phyloP scores from a whole-genome alignment of 2,329 filamentous ascomycete species.

The Ophiocordyceps sinensis region DNA sequence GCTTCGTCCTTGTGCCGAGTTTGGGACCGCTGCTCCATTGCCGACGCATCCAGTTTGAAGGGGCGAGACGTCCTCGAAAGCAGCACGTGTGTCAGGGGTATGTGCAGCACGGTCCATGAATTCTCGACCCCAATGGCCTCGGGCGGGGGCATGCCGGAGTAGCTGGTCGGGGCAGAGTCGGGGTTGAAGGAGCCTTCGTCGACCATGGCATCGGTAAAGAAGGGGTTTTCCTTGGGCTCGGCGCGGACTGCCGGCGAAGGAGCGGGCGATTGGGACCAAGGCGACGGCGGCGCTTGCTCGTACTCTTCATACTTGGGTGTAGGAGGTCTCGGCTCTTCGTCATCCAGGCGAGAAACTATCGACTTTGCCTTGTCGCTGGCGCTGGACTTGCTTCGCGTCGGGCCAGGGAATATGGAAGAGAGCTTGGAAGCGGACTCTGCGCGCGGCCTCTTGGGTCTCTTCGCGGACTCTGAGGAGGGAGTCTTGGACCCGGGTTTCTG shows the following conservation, averaged over 20 bases:
- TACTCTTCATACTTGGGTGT: conserved; percentile 73
- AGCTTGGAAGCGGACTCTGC: conserved; percentile 34
- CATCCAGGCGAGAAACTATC: conserved; percentile 20
- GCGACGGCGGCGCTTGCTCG: conserved; percentile 80
- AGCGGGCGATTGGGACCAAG: conserved; percentile 91
- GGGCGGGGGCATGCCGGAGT: conserved; percentile 56
- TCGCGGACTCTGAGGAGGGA: conserved; percentile 19
- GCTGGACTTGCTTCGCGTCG: conserved; percentile 16
- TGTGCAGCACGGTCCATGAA: conserved; percentile 82
- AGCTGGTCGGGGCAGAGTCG: conserved; percentile 57
- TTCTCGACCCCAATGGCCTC: conserved; percentile 86
- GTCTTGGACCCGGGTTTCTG: conserved; percentile 18
- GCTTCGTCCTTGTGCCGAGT: conserved; percentile 10
- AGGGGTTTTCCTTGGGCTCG: conserved; percentile 77
- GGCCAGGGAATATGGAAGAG: conserved; percentile 32
- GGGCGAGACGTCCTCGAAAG: conserved; percentile 48
- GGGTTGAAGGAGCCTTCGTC: conserved; percentile 85
- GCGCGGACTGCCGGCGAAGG: conserved; percentile 79
- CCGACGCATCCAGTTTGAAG: conserved; percentile 42
- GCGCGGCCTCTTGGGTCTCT: conserved; percentile 26
- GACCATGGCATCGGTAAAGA: conserved; percentile 65
- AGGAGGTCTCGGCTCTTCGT: conserved; percentile 29
- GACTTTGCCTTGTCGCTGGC: conserved; percentile 25
- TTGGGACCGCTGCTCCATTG: conserved; percentile 39
- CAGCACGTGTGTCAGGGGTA: conserved; percentile 67